These are phyloP conservation scores for Brassica rapa DNA, from an alignment of 345 rosid genomes.

Conservation along the genomic window DNA sequence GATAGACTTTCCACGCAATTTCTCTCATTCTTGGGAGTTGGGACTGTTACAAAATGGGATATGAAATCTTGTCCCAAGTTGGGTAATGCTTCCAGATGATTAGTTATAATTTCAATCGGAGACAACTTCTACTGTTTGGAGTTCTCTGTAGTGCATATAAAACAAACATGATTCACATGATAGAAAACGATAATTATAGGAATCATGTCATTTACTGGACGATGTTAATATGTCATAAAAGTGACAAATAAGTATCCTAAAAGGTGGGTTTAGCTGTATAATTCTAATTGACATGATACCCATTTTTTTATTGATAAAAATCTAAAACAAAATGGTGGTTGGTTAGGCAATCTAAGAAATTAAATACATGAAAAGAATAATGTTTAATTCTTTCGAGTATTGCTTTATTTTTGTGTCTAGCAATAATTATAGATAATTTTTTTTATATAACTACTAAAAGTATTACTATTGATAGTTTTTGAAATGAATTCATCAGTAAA, in stretches of 20 bases:
- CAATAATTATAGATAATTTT: not conserved
- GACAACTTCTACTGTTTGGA: conserved; percentile 14
- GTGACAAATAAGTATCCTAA: conserved; percentile 26
- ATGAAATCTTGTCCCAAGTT: not conserved
- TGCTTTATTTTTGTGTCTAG: not conserved
- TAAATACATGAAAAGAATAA: not conserved
- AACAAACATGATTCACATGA: conserved; percentile 9
- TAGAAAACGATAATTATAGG: not conserved
- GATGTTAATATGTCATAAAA: conserved; percentile 17
- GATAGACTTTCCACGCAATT: not conserved
- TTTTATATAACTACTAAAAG: too few relatives aligned
- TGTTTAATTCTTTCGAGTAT: not conserved
- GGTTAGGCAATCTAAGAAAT: conserved; percentile 24
- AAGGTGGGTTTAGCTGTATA: conserved; percentile 28
- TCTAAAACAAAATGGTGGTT: not conserved
- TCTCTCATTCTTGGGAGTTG: not conserved
- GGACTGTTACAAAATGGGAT: not conserved
- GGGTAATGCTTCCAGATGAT: not conserved
- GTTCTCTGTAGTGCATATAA: not conserved
- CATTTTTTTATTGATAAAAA: not conserved
- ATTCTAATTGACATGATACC: conserved; percentile 15
- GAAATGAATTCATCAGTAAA: not conserved
- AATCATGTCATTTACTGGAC: not conserved
- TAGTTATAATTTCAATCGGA: not conserved
- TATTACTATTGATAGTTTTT: not conserved